Percentiles rank a stretch among this genome's conserved stretches.
Conservation (phyloP, 225 moss, liverwort and hornwort genomes). For the Polytrichum formosum region DNA sequence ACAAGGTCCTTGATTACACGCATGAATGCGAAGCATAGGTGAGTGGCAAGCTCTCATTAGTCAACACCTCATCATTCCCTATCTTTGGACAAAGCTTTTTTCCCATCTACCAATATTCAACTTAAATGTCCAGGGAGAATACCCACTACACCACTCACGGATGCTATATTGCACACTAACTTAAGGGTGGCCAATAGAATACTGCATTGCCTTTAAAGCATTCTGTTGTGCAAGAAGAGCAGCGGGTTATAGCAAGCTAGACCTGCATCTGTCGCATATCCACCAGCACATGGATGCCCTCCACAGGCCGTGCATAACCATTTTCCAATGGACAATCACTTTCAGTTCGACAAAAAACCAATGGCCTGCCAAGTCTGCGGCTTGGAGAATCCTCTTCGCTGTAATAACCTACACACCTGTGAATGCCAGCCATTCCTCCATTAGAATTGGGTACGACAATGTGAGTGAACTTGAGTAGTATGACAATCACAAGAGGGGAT, state of each 20-base stretch:
- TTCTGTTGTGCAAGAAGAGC: neutral
- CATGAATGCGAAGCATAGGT: no score
- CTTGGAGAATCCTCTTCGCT: constrained; percentile 89
- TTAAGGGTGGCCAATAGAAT: neutral
- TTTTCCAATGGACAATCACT: constrained; percentile 92
- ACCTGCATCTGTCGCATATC: constrained; percentile 86
- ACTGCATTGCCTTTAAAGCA: neutral
- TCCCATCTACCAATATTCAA: no score
- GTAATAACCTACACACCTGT: constrained; percentile 94
- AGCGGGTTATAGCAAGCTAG: neutral
- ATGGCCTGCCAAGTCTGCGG: constrained; percentile 75
- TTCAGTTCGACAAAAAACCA: constrained; percentile 86
- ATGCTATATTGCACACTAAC: no score
- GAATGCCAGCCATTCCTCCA: neutral
- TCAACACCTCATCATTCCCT: no score
- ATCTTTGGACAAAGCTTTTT: no score
- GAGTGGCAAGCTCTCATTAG: no score
- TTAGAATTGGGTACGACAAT: neutral
- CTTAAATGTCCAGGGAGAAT: no score
- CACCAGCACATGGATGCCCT: constrained; percentile 85
- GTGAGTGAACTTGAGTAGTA: no score
- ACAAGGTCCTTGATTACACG: no score
- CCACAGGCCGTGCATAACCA: constrained; percentile 94
- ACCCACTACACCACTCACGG: no score
- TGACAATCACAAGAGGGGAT: no score